These are phyloP conservation scores for Starmerella cellae DNA, from an alignment of 805 yeast genomes.

Conservation along the genomic window DNA sequence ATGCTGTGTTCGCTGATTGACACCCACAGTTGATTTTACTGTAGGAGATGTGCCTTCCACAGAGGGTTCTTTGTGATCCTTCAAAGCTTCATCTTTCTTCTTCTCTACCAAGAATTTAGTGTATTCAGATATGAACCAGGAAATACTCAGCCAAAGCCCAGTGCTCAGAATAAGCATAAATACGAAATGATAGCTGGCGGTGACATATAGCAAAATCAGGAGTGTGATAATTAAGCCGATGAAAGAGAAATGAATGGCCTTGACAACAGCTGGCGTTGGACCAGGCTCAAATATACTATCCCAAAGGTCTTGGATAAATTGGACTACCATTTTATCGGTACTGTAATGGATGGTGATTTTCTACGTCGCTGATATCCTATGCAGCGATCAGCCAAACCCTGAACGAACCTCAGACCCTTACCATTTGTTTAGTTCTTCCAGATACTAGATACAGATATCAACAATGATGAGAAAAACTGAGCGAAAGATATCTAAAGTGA, in stretches of 20 bases:
- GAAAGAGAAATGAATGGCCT: slow-evolving; percentile 81
- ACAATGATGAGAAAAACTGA: too few relatives aligned
- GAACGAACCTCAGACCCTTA: too few relatives aligned
- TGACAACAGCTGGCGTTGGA: slow-evolving; percentile 73
- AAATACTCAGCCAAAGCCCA: slow-evolving; percentile 61
- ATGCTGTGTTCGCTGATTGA: slow-evolving; percentile 2
- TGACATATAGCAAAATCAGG: slow-evolving; percentile 42
- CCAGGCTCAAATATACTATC: slow-evolving; percentile 88
- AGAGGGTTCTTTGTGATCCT: not conserved
- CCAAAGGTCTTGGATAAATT: slow-evolving; percentile 58
- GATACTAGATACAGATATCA: too few relatives aligned
- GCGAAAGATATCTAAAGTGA: too few relatives aligned
- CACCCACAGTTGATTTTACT: not conserved
- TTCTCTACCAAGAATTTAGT: slow-evolving; percentile 1
- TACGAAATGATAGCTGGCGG: slow-evolving; percentile 53
- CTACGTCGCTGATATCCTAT: too few relatives aligned
- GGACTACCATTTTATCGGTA: not conserved
- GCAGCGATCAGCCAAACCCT: too few relatives aligned
- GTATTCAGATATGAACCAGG: slow-evolving; percentile 73
- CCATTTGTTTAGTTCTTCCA: not conserved
- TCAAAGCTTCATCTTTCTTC: not conserved
- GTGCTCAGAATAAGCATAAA: slow-evolving; percentile 43
- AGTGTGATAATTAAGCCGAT: slow-evolving; percentile 47
- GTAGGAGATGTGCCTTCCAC: not conserved
- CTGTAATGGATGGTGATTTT: too few relatives aligned